phyloP scores from a whole-genome alignment of 805 yeast species.

The Diddensiella santjacobensis region DNA sequence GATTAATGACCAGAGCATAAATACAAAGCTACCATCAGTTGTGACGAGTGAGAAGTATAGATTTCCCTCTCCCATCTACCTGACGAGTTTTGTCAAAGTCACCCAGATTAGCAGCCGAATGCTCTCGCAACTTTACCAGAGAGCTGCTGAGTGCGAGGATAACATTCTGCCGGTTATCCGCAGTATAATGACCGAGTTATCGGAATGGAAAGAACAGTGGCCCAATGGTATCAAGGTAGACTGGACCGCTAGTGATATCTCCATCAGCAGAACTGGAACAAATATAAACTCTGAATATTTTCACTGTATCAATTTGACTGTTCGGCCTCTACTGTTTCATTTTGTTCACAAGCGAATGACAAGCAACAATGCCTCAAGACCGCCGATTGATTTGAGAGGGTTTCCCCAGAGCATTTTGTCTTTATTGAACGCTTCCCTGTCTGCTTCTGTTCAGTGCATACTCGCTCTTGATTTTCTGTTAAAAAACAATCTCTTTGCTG shows the following conservation, averaged over 20 bases:
- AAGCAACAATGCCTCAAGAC: not conserved
- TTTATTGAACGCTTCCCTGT: conserved; percentile 23
- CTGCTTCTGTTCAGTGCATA: conserved; percentile 26
- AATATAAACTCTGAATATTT: conserved; percentile 25
- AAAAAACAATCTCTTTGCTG: conserved; percentile 14
- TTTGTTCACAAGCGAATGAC: conserved; percentile 24
- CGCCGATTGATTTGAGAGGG: conserved; percentile 18
- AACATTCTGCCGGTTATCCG: conserved; percentile 18
- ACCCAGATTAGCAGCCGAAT: conserved; percentile 19
- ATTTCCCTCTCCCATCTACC: conserved; percentile 20
- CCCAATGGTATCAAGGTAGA: conserved; percentile 16
- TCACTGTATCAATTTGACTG: conserved; percentile 25
- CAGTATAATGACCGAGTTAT: conserved; percentile 17
- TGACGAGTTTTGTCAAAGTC: conserved; percentile 23
- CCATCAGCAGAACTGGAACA: conserved; percentile 18
- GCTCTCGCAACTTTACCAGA: conserved; percentile 21
- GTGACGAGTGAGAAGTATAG: conserved; percentile 8
- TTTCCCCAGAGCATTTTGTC: conserved; percentile 18
- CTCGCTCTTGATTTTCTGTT: conserved; percentile 13
- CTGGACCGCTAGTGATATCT: conserved; percentile 10
- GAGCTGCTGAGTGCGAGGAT: conserved; percentile 9
- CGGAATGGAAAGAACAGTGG: conserved; percentile 22
- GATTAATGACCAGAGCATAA: conserved; percentile 19
- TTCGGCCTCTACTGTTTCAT: conserved; percentile 25
- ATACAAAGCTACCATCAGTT: conserved; percentile 19